phyloP scores from a whole-genome alignment of 257 asterid species.

The Solanum rostratum region DNA sequence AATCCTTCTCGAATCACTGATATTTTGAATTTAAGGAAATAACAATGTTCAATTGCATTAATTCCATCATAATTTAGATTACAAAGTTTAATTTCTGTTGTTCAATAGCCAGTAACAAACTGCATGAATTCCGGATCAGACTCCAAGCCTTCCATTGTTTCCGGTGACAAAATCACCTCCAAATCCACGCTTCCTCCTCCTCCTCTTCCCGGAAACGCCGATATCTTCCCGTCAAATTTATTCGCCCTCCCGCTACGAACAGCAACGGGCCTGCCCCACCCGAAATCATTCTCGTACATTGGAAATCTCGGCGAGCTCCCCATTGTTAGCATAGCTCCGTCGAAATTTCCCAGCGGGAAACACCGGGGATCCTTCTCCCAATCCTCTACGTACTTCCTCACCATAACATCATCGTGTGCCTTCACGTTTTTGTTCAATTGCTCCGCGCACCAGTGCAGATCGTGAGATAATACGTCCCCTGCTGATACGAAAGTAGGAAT shows the following conservation, averaged over 20 bases:
- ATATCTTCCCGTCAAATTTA: conserved; percentile 11
- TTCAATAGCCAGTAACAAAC: neutral
- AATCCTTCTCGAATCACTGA: no score
- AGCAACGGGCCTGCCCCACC: conserved; percentile 13
- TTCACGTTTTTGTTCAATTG: conserved; percentile 19
- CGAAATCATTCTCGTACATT: neutral
- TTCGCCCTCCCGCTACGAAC: conserved; percentile 39
- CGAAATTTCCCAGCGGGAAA: conserved; percentile 50
- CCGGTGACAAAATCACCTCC: conserved; percentile 35
- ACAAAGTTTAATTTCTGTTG: no score
- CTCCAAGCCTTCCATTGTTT: conserved; percentile 18
- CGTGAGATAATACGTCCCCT: conserved; percentile 14
- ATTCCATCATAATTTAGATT: no score
- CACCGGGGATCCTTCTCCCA: conserved; percentile 42
- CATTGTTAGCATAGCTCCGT: conserved; percentile 41
- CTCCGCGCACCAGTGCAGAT: conserved; percentile 33
- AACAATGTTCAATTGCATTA: no score
- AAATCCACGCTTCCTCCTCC: conserved; percentile 37
- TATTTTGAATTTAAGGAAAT: no score
- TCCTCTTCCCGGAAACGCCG: conserved; percentile 26
- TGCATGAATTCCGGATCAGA: conserved; percentile 33
- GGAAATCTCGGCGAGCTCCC: conserved; percentile 36
- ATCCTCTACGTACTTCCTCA: conserved; percentile 15
- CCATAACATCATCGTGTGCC: conserved; percentile 9
- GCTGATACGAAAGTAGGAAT: conserved; percentile 18